Conservation (phyloP, 345 rosid species). For the Psidium guajava region DNA sequence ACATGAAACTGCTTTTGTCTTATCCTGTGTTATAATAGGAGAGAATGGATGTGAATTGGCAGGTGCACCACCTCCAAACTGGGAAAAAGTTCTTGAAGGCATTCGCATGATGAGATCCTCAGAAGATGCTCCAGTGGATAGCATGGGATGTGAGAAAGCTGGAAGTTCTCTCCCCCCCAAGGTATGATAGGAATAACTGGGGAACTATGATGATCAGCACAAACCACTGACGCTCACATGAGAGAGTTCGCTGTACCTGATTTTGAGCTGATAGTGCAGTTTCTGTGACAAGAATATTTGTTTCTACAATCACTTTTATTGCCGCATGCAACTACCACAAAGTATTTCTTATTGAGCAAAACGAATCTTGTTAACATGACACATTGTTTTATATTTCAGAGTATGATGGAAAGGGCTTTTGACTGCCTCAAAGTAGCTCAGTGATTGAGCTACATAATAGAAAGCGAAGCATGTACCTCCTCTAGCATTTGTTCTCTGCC, state of each 20-base stretch:
- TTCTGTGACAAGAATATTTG: background rate
- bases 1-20: background rate
- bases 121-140: constrained; percentile 66
- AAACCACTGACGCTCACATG: background rate
- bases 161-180: constrained; percentile 55
- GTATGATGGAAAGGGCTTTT: background rate
- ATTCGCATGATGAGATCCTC: constrained; percentile 55
- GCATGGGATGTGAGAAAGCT: constrained; percentile 77
- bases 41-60: background rate
- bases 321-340: background rate
- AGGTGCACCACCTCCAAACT: constrained; percentile 45
- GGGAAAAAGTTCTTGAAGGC: constrained; percentile 59
- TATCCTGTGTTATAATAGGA: background rate
- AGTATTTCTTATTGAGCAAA: background rate
- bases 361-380: background rate
- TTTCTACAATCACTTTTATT: background rate
- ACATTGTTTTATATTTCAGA: background rate
- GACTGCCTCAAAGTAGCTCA: background rate
- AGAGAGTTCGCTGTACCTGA: background rate
- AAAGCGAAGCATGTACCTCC: background rate
- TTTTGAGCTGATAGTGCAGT: background rate
- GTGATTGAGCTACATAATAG: background rate
- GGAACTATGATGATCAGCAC: background rate
- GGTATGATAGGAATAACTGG: constrained; percentile 16
- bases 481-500: background rate